phyloP scores from a whole-genome alignment of 2,329 filamentous ascomycete species.

The Apiospora aurea region DNA sequence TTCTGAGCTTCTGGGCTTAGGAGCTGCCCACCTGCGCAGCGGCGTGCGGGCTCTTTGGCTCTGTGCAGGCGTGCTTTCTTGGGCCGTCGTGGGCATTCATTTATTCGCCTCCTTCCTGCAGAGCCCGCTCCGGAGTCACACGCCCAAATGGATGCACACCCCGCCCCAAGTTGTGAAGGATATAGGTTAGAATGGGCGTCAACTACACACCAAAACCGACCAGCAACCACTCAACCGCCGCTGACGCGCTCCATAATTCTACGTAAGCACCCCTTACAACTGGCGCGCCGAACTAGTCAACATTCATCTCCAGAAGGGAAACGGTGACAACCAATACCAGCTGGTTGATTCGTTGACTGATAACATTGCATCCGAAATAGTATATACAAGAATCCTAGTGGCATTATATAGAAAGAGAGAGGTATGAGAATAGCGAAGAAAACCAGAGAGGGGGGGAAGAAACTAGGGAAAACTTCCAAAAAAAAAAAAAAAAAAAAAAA shows the following conservation, averaged over 20 bases:
- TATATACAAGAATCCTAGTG: not conserved
- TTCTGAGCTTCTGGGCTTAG: too few species aligned
- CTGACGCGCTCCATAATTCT: conserved; percentile 7
- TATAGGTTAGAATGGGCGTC: conserved; percentile 13
- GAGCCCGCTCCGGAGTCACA: conserved; percentile 5
- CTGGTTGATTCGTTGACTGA: not conserved
- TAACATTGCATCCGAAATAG: not conserved
- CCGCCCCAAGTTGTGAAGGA: not conserved
- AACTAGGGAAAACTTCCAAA: not conserved
- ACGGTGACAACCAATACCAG: not conserved
- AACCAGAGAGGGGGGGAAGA: not conserved
- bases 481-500: not conserved
- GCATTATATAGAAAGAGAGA: not conserved
- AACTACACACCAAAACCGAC: not conserved
- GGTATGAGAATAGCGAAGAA: not conserved
- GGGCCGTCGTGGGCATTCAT: not conserved
- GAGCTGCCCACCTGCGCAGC: not conserved
- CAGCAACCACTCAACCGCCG: not conserved
- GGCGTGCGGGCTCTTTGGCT: not conserved
- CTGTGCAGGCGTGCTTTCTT: not conserved
- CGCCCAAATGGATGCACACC: not conserved
- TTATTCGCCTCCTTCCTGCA: conserved; percentile 8
- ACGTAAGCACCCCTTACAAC: not conserved
- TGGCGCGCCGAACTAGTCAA: not conserved
- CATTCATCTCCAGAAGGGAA: not conserved